Base-by-base conservation (phyloP, 768 basidiomycete species). In the Leccinum uliginosum region DNA sequence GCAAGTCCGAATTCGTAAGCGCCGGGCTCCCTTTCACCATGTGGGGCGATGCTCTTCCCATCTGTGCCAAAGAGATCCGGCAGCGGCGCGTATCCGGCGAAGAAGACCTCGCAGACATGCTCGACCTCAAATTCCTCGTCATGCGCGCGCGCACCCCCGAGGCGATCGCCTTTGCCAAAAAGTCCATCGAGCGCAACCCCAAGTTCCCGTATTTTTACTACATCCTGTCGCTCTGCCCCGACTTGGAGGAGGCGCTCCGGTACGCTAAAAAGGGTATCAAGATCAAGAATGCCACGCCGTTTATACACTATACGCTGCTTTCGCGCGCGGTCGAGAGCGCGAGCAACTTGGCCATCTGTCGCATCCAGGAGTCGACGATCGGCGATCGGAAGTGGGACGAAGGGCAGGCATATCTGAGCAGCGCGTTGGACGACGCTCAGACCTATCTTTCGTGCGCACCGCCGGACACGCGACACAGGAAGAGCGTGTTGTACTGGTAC, bases 221-320 rank as follows among this genome's bases (percentile, higher is more conserved):
- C 58, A 81, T 80, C 19, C 75, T 85, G 57, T 78, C 81, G 0
- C 72, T 87, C 26, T 75, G 77, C 0, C 69, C 75, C 1, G 75
- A 85, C 57, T 65, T 72, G 40, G 72, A 75, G 6, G 74, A 76
- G n/a, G 85, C 82, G 1, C 72, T 87, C 24, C 78, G 82, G 8
- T 82, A 78, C 1, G 80, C 83, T 58, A 86, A 87, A 75, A 83
- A 87, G 64, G 86, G 86, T 1, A 59, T 87, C 62, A 85, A 83
- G 64, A 80, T 82, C 72, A 76, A 76, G 57, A 65, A 74, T 15
- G 77, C 75, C 14, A 78, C 83, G 14, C 77, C 80, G 3, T 88
- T 86, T 57, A 67, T 87, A 6, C 77, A 76, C 44, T 79, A 77
- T 55, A 78, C 78, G 65, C 67, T 87, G 65, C 75, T 83, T 70